Percentiles rank a stretch among this genome's conserved stretches.
Evolutionary conservation across 495 filamentous ascomycete genomes (phyloP).

Genomic region (Jackrogersella minutella): DNA sequence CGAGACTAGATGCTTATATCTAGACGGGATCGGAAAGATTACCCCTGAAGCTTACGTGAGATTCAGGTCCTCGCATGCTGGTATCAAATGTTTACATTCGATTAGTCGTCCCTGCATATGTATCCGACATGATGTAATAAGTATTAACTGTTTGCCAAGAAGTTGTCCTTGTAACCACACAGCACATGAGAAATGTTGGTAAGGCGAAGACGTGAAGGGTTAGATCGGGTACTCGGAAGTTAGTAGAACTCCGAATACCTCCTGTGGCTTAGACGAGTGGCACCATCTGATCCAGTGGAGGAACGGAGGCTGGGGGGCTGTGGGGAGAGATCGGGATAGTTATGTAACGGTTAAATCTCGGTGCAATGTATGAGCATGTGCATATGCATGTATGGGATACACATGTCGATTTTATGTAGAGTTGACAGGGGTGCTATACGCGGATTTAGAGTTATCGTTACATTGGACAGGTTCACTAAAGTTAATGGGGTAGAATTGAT

Average conservation of each 20-base stretch:
- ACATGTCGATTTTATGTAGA: no score
- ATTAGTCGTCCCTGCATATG: background rate
- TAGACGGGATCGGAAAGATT: background rate
- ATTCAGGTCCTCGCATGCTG: background rate
- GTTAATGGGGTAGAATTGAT: constrained; percentile 2
- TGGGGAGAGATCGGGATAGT: background rate
- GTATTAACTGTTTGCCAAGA: background rate
- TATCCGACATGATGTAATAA: constrained; percentile 4
- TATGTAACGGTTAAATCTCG: background rate
- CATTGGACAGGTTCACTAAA: background rate
- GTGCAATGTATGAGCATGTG: no score
- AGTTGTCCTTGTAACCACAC: background rate
- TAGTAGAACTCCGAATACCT: constrained; percentile 13
- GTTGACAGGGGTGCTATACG: no score
- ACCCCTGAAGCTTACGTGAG: constrained; percentile 27
- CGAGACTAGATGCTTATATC: constrained; percentile 2
- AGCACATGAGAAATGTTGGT: no score
- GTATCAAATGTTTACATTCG: background rate
- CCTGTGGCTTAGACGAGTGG: constrained; percentile 7
- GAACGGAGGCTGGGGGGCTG: background rate
- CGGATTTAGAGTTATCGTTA: no score
- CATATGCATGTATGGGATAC: no score
- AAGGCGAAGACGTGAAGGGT: background rate
- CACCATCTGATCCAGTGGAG: background rate
- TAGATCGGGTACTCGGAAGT: constrained; percentile 19